Conservation (phyloP, 2,329 filamentous ascomycete genomes). For the Pezicula carpinea region DNA sequence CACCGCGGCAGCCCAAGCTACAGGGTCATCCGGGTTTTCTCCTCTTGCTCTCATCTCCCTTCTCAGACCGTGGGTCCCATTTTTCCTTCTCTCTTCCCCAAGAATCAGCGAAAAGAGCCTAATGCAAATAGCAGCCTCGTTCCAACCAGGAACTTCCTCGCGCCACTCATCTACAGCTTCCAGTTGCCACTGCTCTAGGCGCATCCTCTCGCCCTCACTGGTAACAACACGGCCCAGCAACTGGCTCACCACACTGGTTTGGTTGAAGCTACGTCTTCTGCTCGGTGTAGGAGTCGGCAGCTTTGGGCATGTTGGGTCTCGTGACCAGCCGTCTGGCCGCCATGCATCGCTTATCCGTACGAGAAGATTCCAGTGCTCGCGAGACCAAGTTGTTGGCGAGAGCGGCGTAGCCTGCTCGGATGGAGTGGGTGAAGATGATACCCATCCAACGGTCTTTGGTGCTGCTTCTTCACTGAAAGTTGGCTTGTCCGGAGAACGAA, state of each 20-base stretch:
- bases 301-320: not conserved
- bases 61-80: not conserved
- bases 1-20: too few species aligned
- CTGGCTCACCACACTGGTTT: slow-evolving; percentile 24
- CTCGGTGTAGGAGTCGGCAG: not conserved
- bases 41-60: slow-evolving; percentile 1
- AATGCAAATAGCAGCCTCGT: slow-evolving; percentile 27
- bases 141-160: slow-evolving; percentile 25
- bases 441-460: slow-evolving; percentile 25
- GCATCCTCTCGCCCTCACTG: slow-evolving; percentile 17
- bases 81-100: slow-evolving; percentile 20
- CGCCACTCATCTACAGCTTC: slow-evolving; percentile 30
- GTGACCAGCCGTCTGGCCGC: slow-evolving; percentile 18
- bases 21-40: not conserved
- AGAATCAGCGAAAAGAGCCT: slow-evolving; percentile 25
- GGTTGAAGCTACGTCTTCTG: not conserved
- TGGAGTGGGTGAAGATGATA: slow-evolving; percentile 26
- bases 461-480: slow-evolving; percentile 6
- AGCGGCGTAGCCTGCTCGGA: slow-evolving; percentile 9
- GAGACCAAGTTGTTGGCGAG: slow-evolving; percentile 24
- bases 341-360: slow-evolving; percentile 22
- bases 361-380: slow-evolving; percentile 27
- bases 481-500: slow-evolving; percentile 25
- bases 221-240: slow-evolving; percentile 24
- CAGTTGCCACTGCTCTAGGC: slow-evolving; percentile 29